Evolutionary conservation across 1,284 basidiomycete genomes (phyloP), one percentile per base, ranked within the genome.

Genomic region (Neolentinus lepideus): DNA sequence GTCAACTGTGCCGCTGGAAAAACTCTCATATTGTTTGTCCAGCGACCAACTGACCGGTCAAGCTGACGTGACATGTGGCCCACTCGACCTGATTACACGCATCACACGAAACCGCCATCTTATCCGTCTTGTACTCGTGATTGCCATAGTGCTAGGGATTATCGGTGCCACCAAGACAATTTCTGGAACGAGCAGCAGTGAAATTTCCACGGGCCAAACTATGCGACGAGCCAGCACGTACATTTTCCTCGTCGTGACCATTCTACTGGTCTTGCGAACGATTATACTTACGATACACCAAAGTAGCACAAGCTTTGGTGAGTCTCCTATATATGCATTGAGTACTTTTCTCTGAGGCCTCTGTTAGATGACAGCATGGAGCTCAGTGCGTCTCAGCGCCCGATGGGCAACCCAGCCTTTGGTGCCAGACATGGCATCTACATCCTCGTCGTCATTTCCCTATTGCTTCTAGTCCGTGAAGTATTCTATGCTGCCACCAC

Each of bases 211-310:
- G 54, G 69, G 69, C 19, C 51, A 60, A 14, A 64, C 54, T 0
- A 59, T 77, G 12, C 71, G 71, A 54, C 66, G 66, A 58, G 67
- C 61, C 38, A 66, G 77, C 63, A 65, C 69, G 12, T 66, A 71
- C 51, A 68, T 81, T n/a, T 80, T 80, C 68, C 67, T 80, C 25
- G 65, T 67, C 21, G 67, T 80, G 21, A 73, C 71, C 35, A 58
- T 70, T 26, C 60, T 78, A 1, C 67, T 77, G 51, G 72, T 66
- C 11, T 58, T 71, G 51, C 71, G 75, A 56, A 75, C 76, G 0
- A 11, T 72, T 8, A 35, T 66, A 19, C 64, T 79, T 9, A 61
- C 66, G 14, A 59, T 63, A 27, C 56, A 57, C 9, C 62, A 61
- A 27, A 48, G 16, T 4, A 16, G 8, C 16, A 4, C 19, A 16